Base-by-base conservation (phyloP, 768 basidiomycete species). In the Naganishia kalamii region DNA sequence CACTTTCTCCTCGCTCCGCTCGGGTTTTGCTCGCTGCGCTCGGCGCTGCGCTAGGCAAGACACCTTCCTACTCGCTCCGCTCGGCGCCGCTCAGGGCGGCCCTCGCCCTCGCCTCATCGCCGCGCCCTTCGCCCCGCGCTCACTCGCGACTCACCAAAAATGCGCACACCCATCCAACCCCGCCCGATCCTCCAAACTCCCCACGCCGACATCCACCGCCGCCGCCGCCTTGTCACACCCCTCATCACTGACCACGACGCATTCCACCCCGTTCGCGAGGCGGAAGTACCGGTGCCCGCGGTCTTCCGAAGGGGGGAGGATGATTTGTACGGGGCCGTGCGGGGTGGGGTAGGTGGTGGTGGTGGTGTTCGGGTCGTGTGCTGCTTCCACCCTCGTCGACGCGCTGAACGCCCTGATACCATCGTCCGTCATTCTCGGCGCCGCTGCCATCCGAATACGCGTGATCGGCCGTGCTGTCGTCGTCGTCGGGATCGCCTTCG, bases 211-310 rank as follows among this genome's bases (percentile, higher is more conserved):
- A 78, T 94, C 90, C 72, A 99, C 82, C 74, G 90, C 90, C 1
- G 94, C 96, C 0, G 92, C 90, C 12, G 91, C 89, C 79, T 93
- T 96, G 80, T 99, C 96, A 5, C 93, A 86, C 68, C 85, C 86
- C 0, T 84, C 79, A 75, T 99, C 94, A 62, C 87, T 87, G 15
- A 98, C 82, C 27, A 99, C 78, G 69, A 88, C 84, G 0, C 87
- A 92, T 67, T 89, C 87, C n/a, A 99, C 79, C 3, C 89, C 92
- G 73, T 98, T 99, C 7, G 86, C 82, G n/a, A 99, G 84, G 51
- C 82, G 82, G 68, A 99, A 88, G 50, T 92, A 75, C 54, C 87
- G 72, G 47, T 74, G 77, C 8, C 71, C 70, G 29, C 76, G 64
- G 65, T 72, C 72, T 66, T 77, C 76, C 0, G 75, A 71, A 6